Evolutionary conservation across 2,329 filamentous ascomycete species (phyloP), one percentile per base, ranked within the genome.

Genomic region (Ceratocystis huliohia): DNA sequence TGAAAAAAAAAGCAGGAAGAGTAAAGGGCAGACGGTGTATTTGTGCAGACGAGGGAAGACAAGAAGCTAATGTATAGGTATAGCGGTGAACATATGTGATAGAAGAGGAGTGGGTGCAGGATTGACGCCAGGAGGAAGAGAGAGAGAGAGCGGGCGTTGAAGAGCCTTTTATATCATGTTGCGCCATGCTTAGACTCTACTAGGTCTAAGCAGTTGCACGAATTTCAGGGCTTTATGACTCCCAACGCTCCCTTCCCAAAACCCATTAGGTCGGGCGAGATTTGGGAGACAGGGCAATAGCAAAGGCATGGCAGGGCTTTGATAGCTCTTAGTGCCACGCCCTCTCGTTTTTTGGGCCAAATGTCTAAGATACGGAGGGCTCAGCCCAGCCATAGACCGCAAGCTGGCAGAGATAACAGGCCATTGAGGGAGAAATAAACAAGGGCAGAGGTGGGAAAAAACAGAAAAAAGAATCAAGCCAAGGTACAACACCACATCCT

Each of bases 91-190:
- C 13, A 59, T 59, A 1, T 59, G 7, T 15, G 15, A 59, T 33
- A 59, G 22, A 33, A 59, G 28, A 33, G 28, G 28, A 59, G 33
- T 59, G 53, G 53, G 13, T 59, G 53, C 17, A 59, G 53, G 53
- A 17, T 59, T 59, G 53, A 59, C 17, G 53, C 33, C 53, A 33
- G 53, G n/a, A 59, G 25, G 25, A 57, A 28, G 25, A 7, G 28
- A 22, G 17, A 50, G 30, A 22, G 53, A 59, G 53, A n/a, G 53
- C 53, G 53, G 53, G 53, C 25, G 53, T 33, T 7, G 28, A 33
- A 30, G 25, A 33, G 50, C 53, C 44, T 62, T 67, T 67, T 67
- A 67, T 67, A 67, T 64, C 59, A 67, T 46, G 50, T 20, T 5
- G 45, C 30, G 53, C 30, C 46, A 28, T 48, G 33, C 28, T 13